Evolutionary conservation across 805 yeast genomes (phyloP), one percentile per base, ranked within the genome.

Genomic region (Kazachstania martiniae): DNA sequence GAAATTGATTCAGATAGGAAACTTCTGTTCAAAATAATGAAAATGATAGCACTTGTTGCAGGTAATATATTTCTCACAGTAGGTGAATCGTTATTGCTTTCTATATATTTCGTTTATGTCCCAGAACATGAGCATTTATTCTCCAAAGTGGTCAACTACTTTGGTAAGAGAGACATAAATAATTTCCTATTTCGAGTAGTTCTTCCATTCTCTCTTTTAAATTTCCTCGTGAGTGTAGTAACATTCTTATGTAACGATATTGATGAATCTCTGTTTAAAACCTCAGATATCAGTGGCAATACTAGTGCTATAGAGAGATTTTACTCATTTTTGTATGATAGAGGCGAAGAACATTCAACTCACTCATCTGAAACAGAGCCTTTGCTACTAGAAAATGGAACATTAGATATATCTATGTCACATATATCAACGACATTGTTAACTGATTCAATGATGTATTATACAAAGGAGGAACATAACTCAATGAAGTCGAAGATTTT

Each of bases 21-120:
- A 7, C 34, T 49, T 8, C 19, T 42, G 8, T 24, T 28, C 9
- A 37, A 41, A 18, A 26, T 47, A 19, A 12, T 33, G 3, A 31
- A 39, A 8, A 16, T 43, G 28, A 27, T 36, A 16, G 18, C 45
- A 12, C 39, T 43, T 4, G 31, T 48, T 5, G 7, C 38, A 8
- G 43, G 47, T 28, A 45, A 46, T 16, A 42, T 43, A 17, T 27
- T 44, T 16, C 34, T 46, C 15, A 38, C 39, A 4, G 49, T 58
- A 16, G 68, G 67, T 1, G 51, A 58, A 28, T 35, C 59, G 2
- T 41, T 61, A 17, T 38, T 61, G 3, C 37, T 59, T 13, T 61
- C 66, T 21, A 59, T 62, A 10, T 56, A 62, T 33, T 62, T 62
- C 51, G 59, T 62, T 24, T 63, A 59, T 39, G 60, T 59, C 1